Conservation (phyloP, 2,329 filamentous ascomycete species). For the Trichoderma citrinoviride region DNA sequence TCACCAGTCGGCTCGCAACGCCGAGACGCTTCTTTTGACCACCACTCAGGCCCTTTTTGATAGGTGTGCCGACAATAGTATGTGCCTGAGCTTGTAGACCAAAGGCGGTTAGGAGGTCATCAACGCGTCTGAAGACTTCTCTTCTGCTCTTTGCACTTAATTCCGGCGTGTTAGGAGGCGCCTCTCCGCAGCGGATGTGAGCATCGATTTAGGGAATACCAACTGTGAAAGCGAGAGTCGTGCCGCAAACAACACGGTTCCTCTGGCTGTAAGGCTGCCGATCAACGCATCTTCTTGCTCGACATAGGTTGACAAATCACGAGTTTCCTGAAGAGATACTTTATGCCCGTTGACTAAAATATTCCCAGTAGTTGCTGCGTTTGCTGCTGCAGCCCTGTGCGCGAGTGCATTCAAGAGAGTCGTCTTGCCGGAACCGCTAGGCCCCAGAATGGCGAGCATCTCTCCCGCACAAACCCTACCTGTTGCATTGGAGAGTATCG, state of each 20-base stretch:
- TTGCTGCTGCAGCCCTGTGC: slow-evolving; percentile 33
- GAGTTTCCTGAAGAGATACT: slow-evolving; percentile 55
- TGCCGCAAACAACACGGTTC: slow-evolving; percentile 66
- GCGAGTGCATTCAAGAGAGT: slow-evolving; percentile 80
- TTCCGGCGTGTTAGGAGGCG: neutral
- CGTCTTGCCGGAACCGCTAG: slow-evolving; percentile 72
- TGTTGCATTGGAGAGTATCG: neutral
- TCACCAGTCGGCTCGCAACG: slow-evolving; percentile 78
- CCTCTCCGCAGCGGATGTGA: neutral
- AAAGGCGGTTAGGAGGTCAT: slow-evolving; percentile 67
- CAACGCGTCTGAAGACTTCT: slow-evolving; percentile 62
- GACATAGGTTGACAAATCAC: slow-evolving; percentile 70
- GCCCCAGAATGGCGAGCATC: slow-evolving; percentile 78
- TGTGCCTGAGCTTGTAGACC: slow-evolving; percentile 68
- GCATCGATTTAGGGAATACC: slow-evolving; percentile 22
- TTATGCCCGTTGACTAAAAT: slow-evolving; percentile 59
- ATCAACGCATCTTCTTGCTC: slow-evolving; percentile 87
- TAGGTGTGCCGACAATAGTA: slow-evolving; percentile 75
- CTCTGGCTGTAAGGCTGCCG: slow-evolving; percentile 73
- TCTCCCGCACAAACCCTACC: slow-evolving; percentile 49
- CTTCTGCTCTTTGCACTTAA: slow-evolving; percentile 35
- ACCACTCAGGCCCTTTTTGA: slow-evolving; percentile 78
- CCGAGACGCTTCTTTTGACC: slow-evolving; percentile 81
- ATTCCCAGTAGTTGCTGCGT: slow-evolving; percentile 42
- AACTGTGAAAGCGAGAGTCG: slow-evolving; percentile 23